Conservation (phyloP, 208 protist species). For the Trypanosoma caninum region DNA sequence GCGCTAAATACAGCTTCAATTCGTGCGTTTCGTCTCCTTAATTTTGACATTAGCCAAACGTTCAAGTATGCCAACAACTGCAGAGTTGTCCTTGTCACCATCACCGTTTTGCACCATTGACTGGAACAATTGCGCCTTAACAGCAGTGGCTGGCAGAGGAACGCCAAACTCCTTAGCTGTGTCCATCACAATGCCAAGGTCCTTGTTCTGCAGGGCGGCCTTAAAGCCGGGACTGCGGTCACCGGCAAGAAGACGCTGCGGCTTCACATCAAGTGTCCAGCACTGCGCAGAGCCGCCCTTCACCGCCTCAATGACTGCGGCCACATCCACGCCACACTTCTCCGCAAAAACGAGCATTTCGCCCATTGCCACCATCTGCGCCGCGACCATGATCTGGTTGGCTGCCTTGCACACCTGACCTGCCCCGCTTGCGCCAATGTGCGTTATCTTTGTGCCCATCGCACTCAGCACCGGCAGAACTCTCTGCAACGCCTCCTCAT, state of each 20-base stretch:
- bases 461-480: conserved; percentile 77
- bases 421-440: conserved; percentile 81
- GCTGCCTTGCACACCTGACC: conserved; percentile 96
- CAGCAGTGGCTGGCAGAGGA: conserved; percentile 84
- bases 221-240: conserved; percentile 95
- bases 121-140: conserved; percentile 92
- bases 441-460: conserved; percentile 83
- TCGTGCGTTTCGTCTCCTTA: conserved; percentile 49
- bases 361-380: conserved; percentile 92
- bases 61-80: conserved; percentile 92
- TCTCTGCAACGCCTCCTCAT: conserved; percentile 56
- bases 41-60: conserved; percentile 79
- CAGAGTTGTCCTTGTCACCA: conserved; percentile 91
- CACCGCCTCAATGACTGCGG: conserved; percentile 84
- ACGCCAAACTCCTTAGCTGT: conserved; percentile 85
- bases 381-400: conserved; percentile 95
- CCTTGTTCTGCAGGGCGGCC: conserved; percentile 94
- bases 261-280: conserved; percentile 92
- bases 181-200: conserved; percentile 91
- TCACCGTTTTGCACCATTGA: conserved; percentile 87
- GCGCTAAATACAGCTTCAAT: too few relatives aligned
- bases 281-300: conserved; percentile 91
- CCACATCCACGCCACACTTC: conserved; percentile 85
- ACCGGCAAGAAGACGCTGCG: conserved; percentile 87
- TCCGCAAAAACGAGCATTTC: conserved; percentile 93